These are phyloP conservation scores for Mycena rosella DNA, from an alignment of 768 basidiomycete species.

Conservation along the genomic window DNA sequence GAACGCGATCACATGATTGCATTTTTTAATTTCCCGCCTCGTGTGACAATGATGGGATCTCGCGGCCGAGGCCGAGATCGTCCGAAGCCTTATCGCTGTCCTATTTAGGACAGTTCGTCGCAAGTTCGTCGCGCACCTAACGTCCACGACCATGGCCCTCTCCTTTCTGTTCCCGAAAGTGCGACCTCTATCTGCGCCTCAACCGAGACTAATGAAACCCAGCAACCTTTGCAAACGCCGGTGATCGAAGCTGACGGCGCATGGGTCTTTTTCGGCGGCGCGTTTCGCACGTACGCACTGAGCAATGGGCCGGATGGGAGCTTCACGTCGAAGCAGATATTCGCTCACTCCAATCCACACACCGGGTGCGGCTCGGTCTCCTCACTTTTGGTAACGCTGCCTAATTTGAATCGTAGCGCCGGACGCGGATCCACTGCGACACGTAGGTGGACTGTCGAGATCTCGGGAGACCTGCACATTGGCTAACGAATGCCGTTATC, in stretches of 20 bases:
- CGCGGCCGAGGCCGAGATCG: not conserved
- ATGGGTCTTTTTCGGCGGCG: slow-evolving; percentile 44
- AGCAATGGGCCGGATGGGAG: slow-evolving; percentile 30
- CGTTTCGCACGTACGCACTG: slow-evolving; percentile 41
- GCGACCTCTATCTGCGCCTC: not conserved
- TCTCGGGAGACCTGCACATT: not conserved
- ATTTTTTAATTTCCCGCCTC: too few relatives aligned
- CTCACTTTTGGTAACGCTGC: not conserved
- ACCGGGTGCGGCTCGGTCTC: slow-evolving; percentile 28
- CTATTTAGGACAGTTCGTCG: not conserved
- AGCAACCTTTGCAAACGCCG: slow-evolving; percentile 39
- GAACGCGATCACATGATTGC: too few relatives aligned
- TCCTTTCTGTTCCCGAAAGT: slow-evolving; percentile 43
- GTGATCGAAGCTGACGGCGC: slow-evolving; percentile 41
- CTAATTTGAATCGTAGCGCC: slow-evolving; percentile 23
- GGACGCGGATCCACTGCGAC: slow-evolving; percentile 44
- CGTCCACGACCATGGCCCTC: slow-evolving; percentile 31
- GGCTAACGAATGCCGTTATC: not conserved
- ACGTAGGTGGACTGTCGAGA: slow-evolving; percentile 31
- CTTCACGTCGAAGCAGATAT: slow-evolving; percentile 41
- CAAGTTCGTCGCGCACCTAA: too few relatives aligned
- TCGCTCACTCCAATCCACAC: slow-evolving; percentile 41
- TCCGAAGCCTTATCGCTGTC: not conserved
- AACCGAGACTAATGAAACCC: not conserved
- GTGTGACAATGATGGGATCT: too few relatives aligned